Evolutionary conservation across 257 asterid species (phyloP), one percentile per base, ranked within the genome.

Genomic region (Solanum chiquidenum): DNA sequence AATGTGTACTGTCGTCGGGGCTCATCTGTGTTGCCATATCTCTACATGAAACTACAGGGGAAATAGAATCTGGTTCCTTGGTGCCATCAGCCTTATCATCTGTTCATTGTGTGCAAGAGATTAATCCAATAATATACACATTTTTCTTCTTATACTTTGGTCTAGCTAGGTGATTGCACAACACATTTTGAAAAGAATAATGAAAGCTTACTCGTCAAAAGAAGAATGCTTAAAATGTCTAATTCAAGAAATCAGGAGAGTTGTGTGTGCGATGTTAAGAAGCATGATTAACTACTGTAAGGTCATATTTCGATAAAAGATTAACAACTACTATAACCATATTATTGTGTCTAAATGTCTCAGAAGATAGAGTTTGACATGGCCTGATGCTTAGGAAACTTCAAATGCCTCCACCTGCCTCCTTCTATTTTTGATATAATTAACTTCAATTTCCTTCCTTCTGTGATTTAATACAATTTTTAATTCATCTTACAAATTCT

Each of bases 1-100:
- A 95, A 86, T 83, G 91, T n/a, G 92, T 88, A 91, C 98, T 94
- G 40, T 91, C 90, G 29, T 91, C 94, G 0, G 98, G 98, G 92
- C 98, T 96, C 98, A 96, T 96, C 89, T 96, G 99, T 37, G 98
- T 97, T 66, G 98, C 98, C 95, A 94, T 92, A 89, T 96, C 99
- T 89, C 97, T 91, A 35, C 94, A 91, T 16, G 94, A 91, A 85
- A 94, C 92, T 5, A 83, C 89, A 44, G 69, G 85, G 16, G 68
- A 80, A 29, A 80, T 18, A 46, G 85, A 52, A 80, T 46, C 42
- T 80, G 42, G 14, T 80, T 46, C 68, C 0, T 80, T 46, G 42
- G 4, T 1, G 42, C 8, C 85, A 29, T 80, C 68, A 80, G 12
- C 27, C 18, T 46, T 80, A 46, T 80, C 85, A 80, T 80, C 85